Base-by-base conservation (phyloP, 2,329 filamentous ascomycete species). In the Zasmidium citrigriseum region DNA sequence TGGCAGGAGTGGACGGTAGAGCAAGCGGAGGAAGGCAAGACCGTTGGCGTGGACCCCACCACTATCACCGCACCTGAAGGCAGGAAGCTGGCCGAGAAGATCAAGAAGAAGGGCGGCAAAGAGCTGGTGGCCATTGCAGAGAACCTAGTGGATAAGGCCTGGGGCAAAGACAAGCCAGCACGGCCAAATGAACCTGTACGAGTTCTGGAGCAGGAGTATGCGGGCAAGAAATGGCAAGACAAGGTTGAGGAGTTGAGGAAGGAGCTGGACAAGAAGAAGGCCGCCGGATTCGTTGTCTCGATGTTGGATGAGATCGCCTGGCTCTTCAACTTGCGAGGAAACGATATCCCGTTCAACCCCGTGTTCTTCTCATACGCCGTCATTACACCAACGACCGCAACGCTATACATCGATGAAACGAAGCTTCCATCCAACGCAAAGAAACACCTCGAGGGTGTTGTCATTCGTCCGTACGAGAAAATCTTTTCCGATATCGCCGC, bases 351-450 rank as follows among this genome's bases (percentile, higher is more conserved):
- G 0, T 99, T 95, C 79, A 99, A 99, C 72, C 95, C 95, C 0
- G 95, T 99, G 51, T 98, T 99, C 80, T 98, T 98, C 77, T 95
- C 93, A 16, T 99, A 98, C 70, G 93, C 93, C 46, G 84, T 95
- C 45, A 80, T 99, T 62, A 98, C 95, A 1, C 86, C 87, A 1
- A 87, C 74, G 1, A 80, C 85, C 1, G 90, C 89, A 22, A 92
- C 87, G 1, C 82, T 99, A 4, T 99, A 97, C 70, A 80, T 98
- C 58, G 89, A 98, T 70, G 83, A 87, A 12, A 83, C 84, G 14
- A 96, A 97, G 74, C 77, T 98, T 24, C 86, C 82, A 29, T 77
- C 83, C 2, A 85, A 90, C 50, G 88, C 86, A 57, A 86, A 84
- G 66, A 79, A 81, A 14, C 90, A 96, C 65, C 83, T 99, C 12